These are phyloP conservation scores for Chernovozyma sophiae-reginae DNA, from an alignment of 1,139 yeast species.

Conservation along the genomic window DNA sequence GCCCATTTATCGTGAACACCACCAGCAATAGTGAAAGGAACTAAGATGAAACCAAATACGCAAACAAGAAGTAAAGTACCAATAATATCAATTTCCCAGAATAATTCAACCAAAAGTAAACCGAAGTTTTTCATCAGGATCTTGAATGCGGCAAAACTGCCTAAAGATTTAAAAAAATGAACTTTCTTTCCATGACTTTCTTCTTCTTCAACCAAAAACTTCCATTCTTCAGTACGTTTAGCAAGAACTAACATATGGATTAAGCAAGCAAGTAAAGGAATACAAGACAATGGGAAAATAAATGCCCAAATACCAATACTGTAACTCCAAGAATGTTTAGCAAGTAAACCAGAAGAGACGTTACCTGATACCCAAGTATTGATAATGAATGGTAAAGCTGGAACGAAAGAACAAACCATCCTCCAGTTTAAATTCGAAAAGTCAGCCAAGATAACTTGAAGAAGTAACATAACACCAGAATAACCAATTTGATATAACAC, in stretches of 20 bases:
- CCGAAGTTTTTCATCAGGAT: background rate
- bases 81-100: constrained; percentile 52
- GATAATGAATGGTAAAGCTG: constrained; percentile 67
- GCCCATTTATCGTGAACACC: constrained; percentile 51
- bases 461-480: constrained; percentile 55
- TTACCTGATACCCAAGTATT: constrained; percentile 75
- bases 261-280: constrained; percentile 55
- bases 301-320: constrained; percentile 81
- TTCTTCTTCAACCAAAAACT: constrained; percentile 19
- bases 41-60: constrained; percentile 56
- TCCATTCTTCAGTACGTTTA: constrained; percentile 45
- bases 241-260: constrained; percentile 56
- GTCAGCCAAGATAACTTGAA: constrained; percentile 60
- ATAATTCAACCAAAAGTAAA: constrained; percentile 16
- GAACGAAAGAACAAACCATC: constrained; percentile 55
- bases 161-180: background rate
- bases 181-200: constrained; percentile 19
- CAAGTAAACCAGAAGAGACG: constrained; percentile 24
- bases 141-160: background rate
- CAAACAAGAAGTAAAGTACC: constrained; percentile 50
- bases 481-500: constrained; percentile 68
- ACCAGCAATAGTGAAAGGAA: constrained; percentile 52
- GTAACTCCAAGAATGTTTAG: constrained; percentile 56
- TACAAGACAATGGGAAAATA: constrained; percentile 58
- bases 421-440: constrained; percentile 69